Evolutionary conservation across 1,284 basidiomycete species (phyloP), one percentile per base, ranked within the genome.

Genomic region (Marasmius sp.): DNA sequence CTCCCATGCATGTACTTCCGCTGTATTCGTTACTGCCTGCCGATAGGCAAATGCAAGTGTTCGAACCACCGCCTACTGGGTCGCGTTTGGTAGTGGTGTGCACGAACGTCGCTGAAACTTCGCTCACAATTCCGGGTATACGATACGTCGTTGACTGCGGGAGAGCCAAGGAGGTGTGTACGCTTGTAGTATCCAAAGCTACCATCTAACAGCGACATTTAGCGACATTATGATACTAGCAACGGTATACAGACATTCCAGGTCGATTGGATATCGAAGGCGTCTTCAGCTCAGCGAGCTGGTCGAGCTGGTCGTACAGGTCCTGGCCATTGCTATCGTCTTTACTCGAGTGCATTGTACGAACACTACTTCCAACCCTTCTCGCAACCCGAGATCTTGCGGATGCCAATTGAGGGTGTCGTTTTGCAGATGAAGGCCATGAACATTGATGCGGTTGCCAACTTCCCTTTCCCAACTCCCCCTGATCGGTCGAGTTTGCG

Each of bases 391-490:
- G 97, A 99, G 75, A 97, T 99, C 64, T 82, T 96, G 50, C 90
- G 97, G 34, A 96, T 94, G 79, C 97, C 97, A 0, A 97, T 99
- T 69, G 97, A 99, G 70, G 96, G 96, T 0, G 88, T 99, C 27
- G 94, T 99, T 11, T 81, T 99, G 39, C 95, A 98, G 76, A 99
- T 99, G 97, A 99, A 99, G 82, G 91, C 89, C 72, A 98, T 99
- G 96, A 95, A 98, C 72, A 96, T 99, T 64, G 96, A 98, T 70
- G 85, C 94, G 0, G 95, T 99, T 22, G 84, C 93, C 69, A 98
- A 98, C 76, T 99, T 99, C 74, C 97, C 97, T 10, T 99, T 99
- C 78, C 97, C 97, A 0, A 98, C 97, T 0, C 91, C 97, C 9
- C 97, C 97, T 0, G 93, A 98, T 72, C 85, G 91, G n/a, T 69